Evolutionary conservation across 1,284 basidiomycete species (phyloP).

Genomic region (Rhodotorula sp.): DNA sequence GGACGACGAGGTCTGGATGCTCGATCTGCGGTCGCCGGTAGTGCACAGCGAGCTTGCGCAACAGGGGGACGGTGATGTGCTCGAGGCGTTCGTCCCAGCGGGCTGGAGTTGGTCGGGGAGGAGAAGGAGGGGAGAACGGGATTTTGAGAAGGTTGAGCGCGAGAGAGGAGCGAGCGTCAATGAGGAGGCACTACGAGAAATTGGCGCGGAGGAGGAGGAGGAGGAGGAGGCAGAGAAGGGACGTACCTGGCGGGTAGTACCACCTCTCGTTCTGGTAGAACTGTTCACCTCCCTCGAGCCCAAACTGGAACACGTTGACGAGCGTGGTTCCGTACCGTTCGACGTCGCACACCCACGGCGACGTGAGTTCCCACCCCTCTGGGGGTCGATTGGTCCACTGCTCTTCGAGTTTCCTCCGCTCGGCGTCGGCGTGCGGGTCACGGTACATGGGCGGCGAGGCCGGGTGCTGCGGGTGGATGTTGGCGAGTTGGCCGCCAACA

Average conservation of each 20-base stretch:
- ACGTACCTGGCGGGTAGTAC: slow-evolving; percentile 39
- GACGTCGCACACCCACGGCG: slow-evolving; percentile 40
- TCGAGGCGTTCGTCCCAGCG: slow-evolving; percentile 37
- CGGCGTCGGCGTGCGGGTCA: slow-evolving; percentile 5
- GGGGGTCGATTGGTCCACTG: slow-evolving; percentile 29
- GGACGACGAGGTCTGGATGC: slow-evolving; percentile 33
- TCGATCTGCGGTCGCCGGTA: slow-evolving; percentile 35
- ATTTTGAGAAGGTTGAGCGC: neutral
- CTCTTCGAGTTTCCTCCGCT: slow-evolving; percentile 20
- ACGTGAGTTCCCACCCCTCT: slow-evolving; percentile 36
- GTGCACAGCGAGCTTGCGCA: slow-evolving; percentile 27
- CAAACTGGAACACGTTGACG: slow-evolving; percentile 39
- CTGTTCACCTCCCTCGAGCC: slow-evolving; percentile 33
- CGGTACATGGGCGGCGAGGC: slow-evolving; percentile 27
- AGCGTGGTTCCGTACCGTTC: slow-evolving; percentile 37
- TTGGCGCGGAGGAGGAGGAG: too few relatives aligned
- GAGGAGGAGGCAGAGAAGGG: neutral
- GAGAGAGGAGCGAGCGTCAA: neutral
- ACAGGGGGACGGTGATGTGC: slow-evolving; percentile 31
- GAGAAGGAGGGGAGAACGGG: neutral
- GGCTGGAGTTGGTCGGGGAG: neutral
- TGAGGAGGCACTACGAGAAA: neutral
- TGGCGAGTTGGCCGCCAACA: slow-evolving; percentile 26
- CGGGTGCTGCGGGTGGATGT: slow-evolving; percentile 26
- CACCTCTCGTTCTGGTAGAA: slow-evolving; percentile 40